A percentile compares a stretch with the other conserved stretches of the same genome.
phyloP scores from a whole-genome alignment of 176 grass and related monocot genomes.

The Triticum urartu region DNA sequence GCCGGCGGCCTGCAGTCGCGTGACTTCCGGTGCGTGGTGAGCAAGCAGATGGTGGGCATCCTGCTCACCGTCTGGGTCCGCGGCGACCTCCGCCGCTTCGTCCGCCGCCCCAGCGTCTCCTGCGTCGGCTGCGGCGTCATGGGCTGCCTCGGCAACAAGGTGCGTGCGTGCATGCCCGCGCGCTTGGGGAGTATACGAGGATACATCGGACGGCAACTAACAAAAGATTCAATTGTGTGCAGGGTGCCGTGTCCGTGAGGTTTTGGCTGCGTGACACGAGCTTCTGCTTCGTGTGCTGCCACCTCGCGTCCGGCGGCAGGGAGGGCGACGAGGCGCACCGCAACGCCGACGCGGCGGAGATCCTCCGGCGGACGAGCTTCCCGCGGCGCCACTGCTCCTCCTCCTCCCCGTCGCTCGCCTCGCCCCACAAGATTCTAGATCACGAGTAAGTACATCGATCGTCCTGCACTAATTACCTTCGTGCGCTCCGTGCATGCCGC shows the following conservation, averaged over 20 bases:
- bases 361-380: slow-evolving; percentile 58
- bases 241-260: slow-evolving; percentile 61
- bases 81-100: slow-evolving; percentile 56
- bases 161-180: not conserved
- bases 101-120: slow-evolving; percentile 69
- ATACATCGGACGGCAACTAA: not conserved
- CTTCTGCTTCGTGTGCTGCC: slow-evolving; percentile 74
- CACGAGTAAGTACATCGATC: slow-evolving; percentile 48
- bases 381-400: slow-evolving; percentile 29
- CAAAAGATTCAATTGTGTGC: not conserved
- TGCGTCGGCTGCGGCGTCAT: slow-evolving; percentile 89
- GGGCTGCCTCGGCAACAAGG: slow-evolving; percentile 97
- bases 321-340: slow-evolving; percentile 65
- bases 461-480: not conserved
- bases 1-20: not conserved
- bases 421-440: slow-evolving; percentile 56
- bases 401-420: slow-evolving; percentile 3
- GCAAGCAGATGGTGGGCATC: slow-evolving; percentile 99
- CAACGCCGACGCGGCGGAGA: slow-evolving; percentile 65
- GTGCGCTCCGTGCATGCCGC: not conserved
- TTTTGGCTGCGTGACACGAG: slow-evolving; percentile 64
- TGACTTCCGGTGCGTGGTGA: slow-evolving; percentile 72
- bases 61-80: slow-evolving; percentile 79
- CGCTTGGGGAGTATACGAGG: not conserved
- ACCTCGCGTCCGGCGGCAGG: slow-evolving; percentile 66